Base-by-base conservation (phyloP, 768 basidiomycete species). In the Lyophyllum decastes region DNA sequence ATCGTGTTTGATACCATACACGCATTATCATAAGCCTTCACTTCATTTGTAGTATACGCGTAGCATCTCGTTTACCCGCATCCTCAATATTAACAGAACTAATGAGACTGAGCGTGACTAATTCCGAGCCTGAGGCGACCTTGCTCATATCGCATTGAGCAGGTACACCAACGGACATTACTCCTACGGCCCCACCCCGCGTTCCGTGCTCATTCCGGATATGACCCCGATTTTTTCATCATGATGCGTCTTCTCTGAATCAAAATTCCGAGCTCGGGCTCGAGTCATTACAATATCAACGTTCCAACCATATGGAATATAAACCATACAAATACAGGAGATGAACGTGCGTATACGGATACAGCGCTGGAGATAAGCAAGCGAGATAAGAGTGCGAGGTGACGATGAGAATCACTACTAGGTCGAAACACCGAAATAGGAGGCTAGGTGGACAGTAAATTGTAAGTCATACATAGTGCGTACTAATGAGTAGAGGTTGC, bases 301-400 rank as follows among this genome's bases (percentile, higher is more conserved):
- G 30, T 30, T 12, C 35, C 35, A 38, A 4, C 1, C n/a, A 41
- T 5, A 41, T 41, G 40, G 19, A 41, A 6, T 38, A 12, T 16
- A 38, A 38, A 7, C 16, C 35, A 11, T 41, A 41, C 45, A 58
- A 26, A 52, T 46, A 57, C 52, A 52, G 10, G 22, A 52, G 40
- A 61, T 44, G 54, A 44, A 27, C 33, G 50, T 27, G 50, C 9
- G 30, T 30, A 44, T 56, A 43, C 33, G 14, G 55, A 24, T 55
- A 41, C 38, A 59, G 46, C 8, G 24, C 19, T n/a, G 46, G 17
- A 57, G 60, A 61, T 58, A 58, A 58, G 56, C 40, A 55, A 51
- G 53, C 43, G 52, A 54, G 53, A 54, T 61, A 61, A 58, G 19
- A 21, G 41, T 26, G 55, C 22, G 43, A 25, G 38, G 21, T n/a